Conservation (phyloP, 371 early-diverging fungal genomes). For the Nematocida minor region DNA sequence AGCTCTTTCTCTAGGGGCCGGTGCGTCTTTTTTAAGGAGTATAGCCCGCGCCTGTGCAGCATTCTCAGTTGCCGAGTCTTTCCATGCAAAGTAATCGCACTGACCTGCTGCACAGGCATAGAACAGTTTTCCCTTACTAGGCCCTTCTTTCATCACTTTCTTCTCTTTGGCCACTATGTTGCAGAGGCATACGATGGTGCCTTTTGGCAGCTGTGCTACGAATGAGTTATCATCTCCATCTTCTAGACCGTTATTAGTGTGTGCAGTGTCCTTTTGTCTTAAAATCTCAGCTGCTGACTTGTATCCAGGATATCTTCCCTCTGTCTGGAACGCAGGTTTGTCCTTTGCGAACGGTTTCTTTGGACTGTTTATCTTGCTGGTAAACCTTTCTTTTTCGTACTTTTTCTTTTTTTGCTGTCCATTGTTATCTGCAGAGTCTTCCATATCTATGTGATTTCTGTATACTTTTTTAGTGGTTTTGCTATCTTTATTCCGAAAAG, state of each 20-base stretch:
- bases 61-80: conserved; percentile 14
- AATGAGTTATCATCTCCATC: conserved; percentile 23
- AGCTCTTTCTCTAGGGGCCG: neutral
- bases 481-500: too few relatives aligned
- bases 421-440: neutral
- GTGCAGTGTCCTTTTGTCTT: neutral
- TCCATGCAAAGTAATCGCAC: conserved; percentile 64
- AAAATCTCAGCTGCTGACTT: neutral
- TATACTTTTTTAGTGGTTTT: neutral
- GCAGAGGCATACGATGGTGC: conserved; percentile 67
- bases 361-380: neutral
- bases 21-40: neutral
- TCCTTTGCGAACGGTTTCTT: neutral
- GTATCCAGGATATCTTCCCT: too few relatives aligned
- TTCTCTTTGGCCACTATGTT: conserved; percentile 63
- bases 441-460: too few relatives aligned
- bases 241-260: neutral
- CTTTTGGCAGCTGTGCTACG: neutral
- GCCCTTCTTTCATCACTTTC: conserved; percentile 67
- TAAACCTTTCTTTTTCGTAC: neutral
- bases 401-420: neutral
- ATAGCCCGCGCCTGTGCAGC: neutral
- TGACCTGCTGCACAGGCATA: conserved; percentile 64
- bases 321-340: neutral
- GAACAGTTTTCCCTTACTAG: conserved; percentile 67